Base-by-base conservation (phyloP, 2,329 filamentous ascomycete genomes). In the Talaromyces sp. region DNA sequence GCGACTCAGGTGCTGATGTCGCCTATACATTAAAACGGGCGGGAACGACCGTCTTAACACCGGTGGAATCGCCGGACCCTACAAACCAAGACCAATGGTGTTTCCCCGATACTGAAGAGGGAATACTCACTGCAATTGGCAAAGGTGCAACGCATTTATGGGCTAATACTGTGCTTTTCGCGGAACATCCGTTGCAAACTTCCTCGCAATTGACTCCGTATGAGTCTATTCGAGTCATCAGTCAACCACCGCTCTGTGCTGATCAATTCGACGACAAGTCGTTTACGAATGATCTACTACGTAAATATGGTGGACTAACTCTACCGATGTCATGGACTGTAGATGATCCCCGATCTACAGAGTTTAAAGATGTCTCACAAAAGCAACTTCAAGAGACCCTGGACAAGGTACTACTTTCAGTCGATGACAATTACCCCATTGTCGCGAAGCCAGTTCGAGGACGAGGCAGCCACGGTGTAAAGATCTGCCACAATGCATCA, bases 221-320 rank as follows among this genome's bases (percentile, higher is more conserved):
- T 37, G 62, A 69, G 6, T 58, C 70, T 7, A 36, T 82, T 0
- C 65, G 59, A 4, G 62, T 82, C 0, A 62, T 81, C 4, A 77
- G 78, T 2, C 79, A 82, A 48, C 75, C 77, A 0, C 78, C 79
- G 0, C 57, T 68, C 3, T 62, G 79, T 4, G 77, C 81, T 0
- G 76, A 82, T 46, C 65, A 68, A 3, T 81, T 77, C 58, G 79
- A 82, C 52, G 78, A 81, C 60, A 83, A 84, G 59, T 68, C 74
- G 16, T 73, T 72, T 37, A 72, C 82, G 10, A 81, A 82, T 55
- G 65, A 70, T 24, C 61, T 76, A 0, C 63, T 82, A 1, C 70
- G 75, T 1, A 49, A 57, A 2, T 41, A 66, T 2, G 71, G 70
- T 0, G 54, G 55, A 0, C 77, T 80, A 45, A 76, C 71, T 0